A percentile compares a stretch with the other conserved stretches of the same genome.
Conservation (phyloP, 1,284 basidiomycete genomes). For the Vanrija humicola region DNA sequence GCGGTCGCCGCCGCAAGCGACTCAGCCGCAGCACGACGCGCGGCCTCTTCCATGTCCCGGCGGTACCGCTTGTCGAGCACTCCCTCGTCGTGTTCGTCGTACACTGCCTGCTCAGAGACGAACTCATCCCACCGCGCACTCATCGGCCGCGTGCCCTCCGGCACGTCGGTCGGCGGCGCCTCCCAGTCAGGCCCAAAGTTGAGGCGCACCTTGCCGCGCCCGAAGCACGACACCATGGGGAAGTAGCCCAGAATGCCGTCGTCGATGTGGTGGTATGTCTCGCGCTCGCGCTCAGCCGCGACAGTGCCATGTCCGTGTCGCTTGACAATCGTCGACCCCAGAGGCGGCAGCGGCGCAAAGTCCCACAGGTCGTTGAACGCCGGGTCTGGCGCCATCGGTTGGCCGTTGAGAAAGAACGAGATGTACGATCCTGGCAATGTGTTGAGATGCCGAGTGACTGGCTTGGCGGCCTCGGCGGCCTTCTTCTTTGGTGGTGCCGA, state of each 20-base stretch:
- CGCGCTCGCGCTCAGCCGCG: constrained; percentile 25
- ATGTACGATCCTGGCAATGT: constrained; percentile 69
- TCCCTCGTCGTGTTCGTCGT: constrained; percentile 44
- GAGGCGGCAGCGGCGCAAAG: constrained; percentile 74
- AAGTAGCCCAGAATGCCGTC: constrained; percentile 96
- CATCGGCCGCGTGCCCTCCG: constrained; percentile 25
- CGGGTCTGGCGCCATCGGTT: constrained; percentile 62
- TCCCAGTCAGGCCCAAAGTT: constrained; percentile 85
- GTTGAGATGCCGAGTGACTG: constrained; percentile 53
- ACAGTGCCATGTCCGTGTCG: background rate
- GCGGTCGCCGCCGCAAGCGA: background rate
- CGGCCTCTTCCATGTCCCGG: constrained; percentile 24
- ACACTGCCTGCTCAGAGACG: constrained; percentile 30
- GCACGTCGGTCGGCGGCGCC: constrained; percentile 57
- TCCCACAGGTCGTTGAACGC: constrained; percentile 89
- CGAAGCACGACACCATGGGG: constrained; percentile 89
- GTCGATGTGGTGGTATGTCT: constrained; percentile 58
- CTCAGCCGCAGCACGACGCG: background rate
- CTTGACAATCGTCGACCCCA: constrained; percentile 2
- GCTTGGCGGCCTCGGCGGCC: constrained; percentile 44
- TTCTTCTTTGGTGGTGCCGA: constrained; percentile 35
- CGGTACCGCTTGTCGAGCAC: constrained; percentile 20
- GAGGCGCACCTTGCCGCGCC: constrained; percentile 75
- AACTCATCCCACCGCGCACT: constrained; percentile 42
- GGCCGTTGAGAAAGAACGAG: constrained; percentile 89